Evolutionary conservation across 305 asterid species (phyloP).

Genomic region (Solanum hybrid): DNA sequence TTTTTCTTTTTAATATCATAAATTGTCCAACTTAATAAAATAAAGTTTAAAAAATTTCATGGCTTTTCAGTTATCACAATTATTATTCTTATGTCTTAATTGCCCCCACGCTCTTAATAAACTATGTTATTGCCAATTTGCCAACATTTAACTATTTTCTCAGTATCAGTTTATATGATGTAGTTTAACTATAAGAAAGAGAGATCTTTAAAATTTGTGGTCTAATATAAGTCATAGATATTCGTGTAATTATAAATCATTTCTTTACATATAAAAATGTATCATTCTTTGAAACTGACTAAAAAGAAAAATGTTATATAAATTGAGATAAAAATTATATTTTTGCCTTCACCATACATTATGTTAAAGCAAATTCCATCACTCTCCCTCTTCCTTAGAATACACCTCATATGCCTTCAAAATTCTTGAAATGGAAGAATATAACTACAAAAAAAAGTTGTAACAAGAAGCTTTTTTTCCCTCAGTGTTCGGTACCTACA

Average conservation of each 20-base stretch:
- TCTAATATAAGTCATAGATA: no score
- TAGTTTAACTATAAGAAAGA: no score
- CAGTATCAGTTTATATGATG: background rate
- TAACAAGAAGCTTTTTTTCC: no score
- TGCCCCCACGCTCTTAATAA: background rate
- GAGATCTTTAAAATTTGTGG: no score
- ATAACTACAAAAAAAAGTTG: background rate
- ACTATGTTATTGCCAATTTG: background rate
- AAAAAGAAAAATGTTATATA: no score
- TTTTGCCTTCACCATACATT: background rate
- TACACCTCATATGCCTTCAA: background rate
- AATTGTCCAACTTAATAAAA: background rate
- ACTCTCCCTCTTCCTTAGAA: background rate
- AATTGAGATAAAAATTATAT: no score
- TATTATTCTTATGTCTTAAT: background rate
- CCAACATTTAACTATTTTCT: no score
- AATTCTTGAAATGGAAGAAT: background rate
- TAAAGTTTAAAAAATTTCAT: background rate
- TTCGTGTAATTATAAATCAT: no score
- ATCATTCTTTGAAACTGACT: background rate
- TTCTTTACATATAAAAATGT: no score
- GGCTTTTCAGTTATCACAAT: background rate
- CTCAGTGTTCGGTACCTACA: rapidly evolving
- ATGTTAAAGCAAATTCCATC: background rate
- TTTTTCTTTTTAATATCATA: no score